A percentile compares a stretch with the other conserved stretches of the same genome.
These are phyloP conservation scores for Gossypium raimondii DNA, from an alignment of 345 rosid species.

Conservation along the genomic window DNA sequence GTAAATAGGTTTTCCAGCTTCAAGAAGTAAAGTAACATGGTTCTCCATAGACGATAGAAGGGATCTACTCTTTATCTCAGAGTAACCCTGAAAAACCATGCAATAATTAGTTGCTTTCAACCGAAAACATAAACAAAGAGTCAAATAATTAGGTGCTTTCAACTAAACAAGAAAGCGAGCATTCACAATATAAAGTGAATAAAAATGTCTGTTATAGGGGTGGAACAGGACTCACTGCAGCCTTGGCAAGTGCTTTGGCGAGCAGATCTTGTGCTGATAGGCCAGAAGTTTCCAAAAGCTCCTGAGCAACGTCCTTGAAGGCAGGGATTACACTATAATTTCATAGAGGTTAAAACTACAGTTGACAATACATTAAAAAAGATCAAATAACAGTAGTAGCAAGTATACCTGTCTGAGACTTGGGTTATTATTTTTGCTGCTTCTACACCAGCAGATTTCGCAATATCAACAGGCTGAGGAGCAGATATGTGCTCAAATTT, in stretches of 20 bases:
- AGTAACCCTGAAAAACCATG: slow-evolving; percentile 60
- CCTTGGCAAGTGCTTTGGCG: slow-evolving; percentile 93
- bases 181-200: neutral
- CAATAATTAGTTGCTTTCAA: neutral
- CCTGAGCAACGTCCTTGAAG: slow-evolving; percentile 75
- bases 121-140: neutral
- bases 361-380: neutral
- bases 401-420: slow-evolving; percentile 81
- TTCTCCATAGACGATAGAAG: slow-evolving; percentile 86
- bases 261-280: slow-evolving; percentile 78
- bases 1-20: slow-evolving; percentile 65
- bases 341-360: neutral
- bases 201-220: neutral
- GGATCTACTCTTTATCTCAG: slow-evolving; percentile 87
- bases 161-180: neutral
- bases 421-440: slow-evolving; percentile 69
- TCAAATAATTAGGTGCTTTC: no score
- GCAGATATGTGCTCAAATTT: slow-evolving; percentile 84
- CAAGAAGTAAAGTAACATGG: slow-evolving; percentile 73
- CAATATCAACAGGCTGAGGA: slow-evolving; percentile 79
- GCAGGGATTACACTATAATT: slow-evolving; percentile 84
- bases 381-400: neutral
- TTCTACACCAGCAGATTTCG: slow-evolving; percentile 69
- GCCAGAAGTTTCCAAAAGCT: slow-evolving; percentile 63
- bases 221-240: slow-evolving; percentile 47